Percentiles rank a stretch among this genome's conserved stretches.
Conservation (phyloP, 495 filamentous ascomycete species). For the Astrothelium subdiscretum region DNA sequence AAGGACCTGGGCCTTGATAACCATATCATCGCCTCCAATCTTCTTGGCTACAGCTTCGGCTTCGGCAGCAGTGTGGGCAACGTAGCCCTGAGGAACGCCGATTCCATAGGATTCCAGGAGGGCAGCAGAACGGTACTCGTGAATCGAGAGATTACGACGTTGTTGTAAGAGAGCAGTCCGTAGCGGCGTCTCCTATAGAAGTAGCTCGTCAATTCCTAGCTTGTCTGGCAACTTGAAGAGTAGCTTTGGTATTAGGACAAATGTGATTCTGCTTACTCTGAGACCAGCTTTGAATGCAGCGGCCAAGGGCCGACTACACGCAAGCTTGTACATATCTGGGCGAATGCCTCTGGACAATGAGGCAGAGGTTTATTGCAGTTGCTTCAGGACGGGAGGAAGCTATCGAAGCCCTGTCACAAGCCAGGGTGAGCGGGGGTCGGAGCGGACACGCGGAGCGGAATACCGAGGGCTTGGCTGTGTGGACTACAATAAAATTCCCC, state of each 20-base stretch:
- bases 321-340: conserved; percentile 58
- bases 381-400: too few relatives aligned
- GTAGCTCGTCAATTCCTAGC: conserved; percentile 17
- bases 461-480: too few relatives aligned
- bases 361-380: not conserved
- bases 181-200: conserved; percentile 36
- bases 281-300: conserved; percentile 48
- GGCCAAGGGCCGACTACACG: conserved; percentile 53
- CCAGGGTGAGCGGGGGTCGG: not conserved
- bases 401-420: not conserved
- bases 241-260: conserved; percentile 37
- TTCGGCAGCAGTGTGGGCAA: conserved; percentile 71
- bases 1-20: conserved; percentile 98
- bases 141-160: conserved; percentile 81
- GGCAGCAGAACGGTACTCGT: conserved; percentile 91
- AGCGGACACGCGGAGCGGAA: not conserved
- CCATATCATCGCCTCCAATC: conserved; percentile 89
- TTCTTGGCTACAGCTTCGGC: conserved; percentile 83
- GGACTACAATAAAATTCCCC: too few relatives aligned
- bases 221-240: conserved; percentile 17
- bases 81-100: conserved; percentile 77
- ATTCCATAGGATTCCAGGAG: conserved; percentile 83
- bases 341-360: not conserved
- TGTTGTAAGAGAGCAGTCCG: conserved; percentile 50
- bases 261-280: not conserved